phyloP scores from a whole-genome alignment of 306 rosid genomes.

The Acacia melanoxylon region DNA sequence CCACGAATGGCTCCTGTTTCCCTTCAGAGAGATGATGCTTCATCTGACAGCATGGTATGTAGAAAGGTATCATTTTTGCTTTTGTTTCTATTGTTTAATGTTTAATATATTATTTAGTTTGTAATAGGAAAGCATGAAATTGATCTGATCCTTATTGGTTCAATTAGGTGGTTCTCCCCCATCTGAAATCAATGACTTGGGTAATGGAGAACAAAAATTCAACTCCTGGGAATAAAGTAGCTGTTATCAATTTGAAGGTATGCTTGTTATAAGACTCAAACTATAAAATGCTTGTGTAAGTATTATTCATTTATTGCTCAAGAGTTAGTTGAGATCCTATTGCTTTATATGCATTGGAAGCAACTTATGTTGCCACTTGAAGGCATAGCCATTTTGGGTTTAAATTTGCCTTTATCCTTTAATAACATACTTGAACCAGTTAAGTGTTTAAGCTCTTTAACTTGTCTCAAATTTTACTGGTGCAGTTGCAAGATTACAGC shows the following conservation, averaged over 20 bases:
- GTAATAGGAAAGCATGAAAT: conserved; percentile 24
- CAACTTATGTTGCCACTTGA: neutral
- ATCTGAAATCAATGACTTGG: conserved; percentile 96
- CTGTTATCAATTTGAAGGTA: conserved; percentile 88
- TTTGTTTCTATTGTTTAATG: conserved; percentile 15
- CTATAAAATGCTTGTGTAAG: conserved; percentile 11
- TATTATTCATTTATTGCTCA: conserved; percentile 8
- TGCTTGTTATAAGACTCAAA: conserved; percentile 20
- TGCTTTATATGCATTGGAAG: conserved; percentile 18
- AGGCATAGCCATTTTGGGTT: conserved; percentile 6
- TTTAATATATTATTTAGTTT: conserved; percentile 7
- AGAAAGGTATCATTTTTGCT: neutral
- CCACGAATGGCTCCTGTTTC: conserved; percentile 91
- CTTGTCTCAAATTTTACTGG: conserved; percentile 24
- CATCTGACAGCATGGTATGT: conserved; percentile 72
- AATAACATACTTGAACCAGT: conserved; percentile 23
- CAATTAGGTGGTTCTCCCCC: conserved; percentile 77
- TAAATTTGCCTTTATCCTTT: conserved; percentile 10
- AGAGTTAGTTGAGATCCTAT: conserved; percentile 14
- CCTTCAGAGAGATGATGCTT: conserved; percentile 82
- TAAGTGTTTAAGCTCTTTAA: conserved; percentile 12
- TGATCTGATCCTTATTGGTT: conserved; percentile 31
- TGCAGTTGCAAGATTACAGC: conserved; percentile 87
- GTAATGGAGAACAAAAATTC: conserved; percentile 94
- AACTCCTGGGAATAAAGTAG: conserved; percentile 73